phyloP scores from a whole-genome alignment of 306 rosid species.

The Argentina anserina region DNA sequence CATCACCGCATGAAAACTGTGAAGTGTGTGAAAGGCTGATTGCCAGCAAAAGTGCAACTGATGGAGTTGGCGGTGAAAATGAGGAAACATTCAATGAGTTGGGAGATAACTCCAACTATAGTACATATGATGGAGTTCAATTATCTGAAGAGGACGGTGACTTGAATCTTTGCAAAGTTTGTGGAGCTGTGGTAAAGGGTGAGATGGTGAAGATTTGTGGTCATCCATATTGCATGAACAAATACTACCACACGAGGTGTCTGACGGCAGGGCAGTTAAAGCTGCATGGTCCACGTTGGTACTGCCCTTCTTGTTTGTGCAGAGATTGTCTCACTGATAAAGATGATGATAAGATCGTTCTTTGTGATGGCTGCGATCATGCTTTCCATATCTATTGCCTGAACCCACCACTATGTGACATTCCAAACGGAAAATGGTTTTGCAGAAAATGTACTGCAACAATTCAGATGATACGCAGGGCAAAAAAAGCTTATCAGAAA shows the following conservation, averaged over 20 bases:
- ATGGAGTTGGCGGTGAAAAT: constrained; percentile 38
- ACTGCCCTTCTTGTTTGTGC: constrained; percentile 93
- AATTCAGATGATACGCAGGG: constrained; percentile 51
- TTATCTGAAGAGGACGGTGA: constrained; percentile 17
- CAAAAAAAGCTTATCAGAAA: constrained; percentile 49
- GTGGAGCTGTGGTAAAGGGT: constrained; percentile 44
- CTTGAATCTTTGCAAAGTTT: constrained; percentile 47
- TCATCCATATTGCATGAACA: constrained; percentile 53
- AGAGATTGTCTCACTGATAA: constrained; percentile 58
- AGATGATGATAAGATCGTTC: constrained; percentile 64
- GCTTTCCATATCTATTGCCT: constrained; percentile 85
- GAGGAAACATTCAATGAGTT: constrained; percentile 38
- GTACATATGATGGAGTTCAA: constrained; percentile 41
- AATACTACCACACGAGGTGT: constrained; percentile 72
- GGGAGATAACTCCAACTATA: constrained; percentile 49
- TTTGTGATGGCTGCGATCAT: constrained; percentile 93
- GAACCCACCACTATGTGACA: constrained; percentile 51
- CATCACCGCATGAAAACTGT: constrained; percentile 67
- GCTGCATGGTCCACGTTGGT: constrained; percentile 57
- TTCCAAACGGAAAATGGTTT: constrained; percentile 82
- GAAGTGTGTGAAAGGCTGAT: constrained; percentile 73
- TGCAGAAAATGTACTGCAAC: constrained; percentile 68
- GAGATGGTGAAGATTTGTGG: constrained; percentile 47
- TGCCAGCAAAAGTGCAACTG: constrained; percentile 27
- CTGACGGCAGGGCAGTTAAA: constrained; percentile 58